Conservation (phyloP, 108 stramenopile genomes). For the Fistulifera solaris region DNA sequence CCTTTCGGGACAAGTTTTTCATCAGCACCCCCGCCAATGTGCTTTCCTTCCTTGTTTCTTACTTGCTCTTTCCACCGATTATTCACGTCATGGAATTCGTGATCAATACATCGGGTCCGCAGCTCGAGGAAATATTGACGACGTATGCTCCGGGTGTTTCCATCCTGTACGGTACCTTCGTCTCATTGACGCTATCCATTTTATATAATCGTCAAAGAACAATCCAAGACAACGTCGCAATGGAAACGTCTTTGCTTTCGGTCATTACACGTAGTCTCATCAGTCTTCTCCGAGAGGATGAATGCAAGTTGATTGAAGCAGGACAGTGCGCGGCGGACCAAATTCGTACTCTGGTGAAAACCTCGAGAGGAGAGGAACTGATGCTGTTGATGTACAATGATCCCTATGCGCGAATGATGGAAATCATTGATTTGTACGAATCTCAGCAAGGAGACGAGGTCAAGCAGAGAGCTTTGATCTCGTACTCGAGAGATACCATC, state of each 20-base stretch:
- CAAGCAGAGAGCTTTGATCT: constrained; percentile 9
- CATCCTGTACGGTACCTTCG: constrained; percentile 70
- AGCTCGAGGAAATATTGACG: constrained; percentile 24
- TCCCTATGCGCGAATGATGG: constrained; percentile 46
- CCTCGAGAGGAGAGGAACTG: constrained; percentile 44
- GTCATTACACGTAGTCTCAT: constrained; percentile 27
- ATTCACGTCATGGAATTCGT: constrained; percentile 17
- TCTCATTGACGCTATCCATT: constrained; percentile 54
- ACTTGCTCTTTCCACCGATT: constrained; percentile 27
- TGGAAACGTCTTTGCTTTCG: constrained; percentile 38
- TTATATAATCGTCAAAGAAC: constrained; percentile 46
- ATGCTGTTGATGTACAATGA: constrained; percentile 51
- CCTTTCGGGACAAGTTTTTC: constrained; percentile 14
- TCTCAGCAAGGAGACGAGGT: constrained; percentile 8
- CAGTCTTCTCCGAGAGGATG: constrained; percentile 22
- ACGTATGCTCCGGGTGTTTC: constrained; percentile 60
- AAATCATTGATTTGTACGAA: constrained; percentile 12
- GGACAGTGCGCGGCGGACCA: constrained; percentile 44
- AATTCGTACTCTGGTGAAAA: constrained; percentile 41
- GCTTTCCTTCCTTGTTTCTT: constrained; percentile 14
- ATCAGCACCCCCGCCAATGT: constrained; percentile 16
- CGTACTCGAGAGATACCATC: constrained; percentile 28
- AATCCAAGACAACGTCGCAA: constrained; percentile 41
- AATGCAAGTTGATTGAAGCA: constrained; percentile 26
- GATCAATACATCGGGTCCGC: constrained; percentile 13